Evolutionary conservation across 2,329 filamentous ascomycete genomes (phyloP).

Genomic region (Cercospora brassicicola): DNA sequence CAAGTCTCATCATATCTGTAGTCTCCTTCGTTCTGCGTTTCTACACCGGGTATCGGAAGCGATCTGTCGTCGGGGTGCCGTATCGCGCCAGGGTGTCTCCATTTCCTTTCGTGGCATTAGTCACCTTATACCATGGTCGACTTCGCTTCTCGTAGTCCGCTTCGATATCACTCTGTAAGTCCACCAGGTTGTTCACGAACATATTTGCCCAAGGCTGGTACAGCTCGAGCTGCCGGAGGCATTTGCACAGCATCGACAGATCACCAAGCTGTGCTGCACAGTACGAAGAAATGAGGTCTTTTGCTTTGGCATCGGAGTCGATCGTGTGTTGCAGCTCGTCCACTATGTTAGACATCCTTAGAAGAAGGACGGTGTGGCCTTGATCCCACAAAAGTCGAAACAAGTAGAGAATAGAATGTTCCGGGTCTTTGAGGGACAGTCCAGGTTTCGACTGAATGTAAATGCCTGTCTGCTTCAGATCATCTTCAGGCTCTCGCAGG

Average conservation of each 20-base stretch:
- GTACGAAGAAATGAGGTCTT: slow-evolving; percentile 11
- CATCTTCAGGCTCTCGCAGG: not conserved
- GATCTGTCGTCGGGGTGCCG: not conserved
- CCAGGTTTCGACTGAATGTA: not conserved
- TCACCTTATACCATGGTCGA: not conserved
- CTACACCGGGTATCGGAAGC: slow-evolving; percentile 13
- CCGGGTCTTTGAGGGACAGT: not conserved
- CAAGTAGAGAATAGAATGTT: not conserved
- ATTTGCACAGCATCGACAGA: slow-evolving; percentile 50
- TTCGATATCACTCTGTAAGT: slow-evolving; percentile 33
- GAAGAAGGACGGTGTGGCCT: slow-evolving; percentile 19
- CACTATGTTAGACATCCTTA: slow-evolving; percentile 41
- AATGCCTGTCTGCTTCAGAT: not conserved
- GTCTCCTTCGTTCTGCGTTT: slow-evolving; percentile 21
- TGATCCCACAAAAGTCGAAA: slow-evolving; percentile 35
- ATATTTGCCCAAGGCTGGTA: slow-evolving; percentile 53
- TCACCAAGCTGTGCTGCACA: slow-evolving; percentile 43
- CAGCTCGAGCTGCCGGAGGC: slow-evolving; percentile 47
- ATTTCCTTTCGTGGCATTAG: slow-evolving; percentile 2
- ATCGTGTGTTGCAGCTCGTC: slow-evolving; percentile 54
- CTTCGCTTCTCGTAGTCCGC: not conserved
- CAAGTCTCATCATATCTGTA: slow-evolving; percentile 11
- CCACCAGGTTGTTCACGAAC: slow-evolving; percentile 40
- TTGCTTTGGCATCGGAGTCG: slow-evolving; percentile 17
- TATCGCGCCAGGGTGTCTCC: slow-evolving; percentile 8